These are phyloP conservation scores for Nicotiana knightiana DNA, from an alignment of 257 asterid genomes.

Conservation along the genomic window DNA sequence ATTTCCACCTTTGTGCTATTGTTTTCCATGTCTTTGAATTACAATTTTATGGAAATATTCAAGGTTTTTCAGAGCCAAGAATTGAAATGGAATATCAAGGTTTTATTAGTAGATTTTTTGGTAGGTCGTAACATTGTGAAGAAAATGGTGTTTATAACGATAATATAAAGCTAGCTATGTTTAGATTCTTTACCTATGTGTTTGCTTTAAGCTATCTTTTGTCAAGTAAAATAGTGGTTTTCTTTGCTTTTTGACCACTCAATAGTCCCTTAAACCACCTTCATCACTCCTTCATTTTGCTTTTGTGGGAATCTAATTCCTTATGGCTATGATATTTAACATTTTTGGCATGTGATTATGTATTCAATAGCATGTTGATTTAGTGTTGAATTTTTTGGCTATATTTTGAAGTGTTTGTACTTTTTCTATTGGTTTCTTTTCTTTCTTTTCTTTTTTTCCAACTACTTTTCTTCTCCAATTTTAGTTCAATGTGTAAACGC, in stretches of 20 bases:
- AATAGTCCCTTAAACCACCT: background rate
- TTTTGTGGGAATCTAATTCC: background rate
- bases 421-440: background rate
- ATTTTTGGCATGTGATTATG: background rate
- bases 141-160: slow-evolving; percentile 3
- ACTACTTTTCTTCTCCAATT: background rate
- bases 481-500: background rate
- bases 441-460: no score
- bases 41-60: background rate
- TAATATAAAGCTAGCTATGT: slow-evolving; percentile 3
- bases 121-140: slow-evolving; percentile 13
- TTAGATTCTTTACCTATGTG: slow-evolving; percentile 37
- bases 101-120: background rate
- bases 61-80: background rate
- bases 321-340: background rate
- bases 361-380: background rate
- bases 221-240: background rate
- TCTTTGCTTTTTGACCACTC: slow-evolving; percentile 43
- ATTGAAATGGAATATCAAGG: background rate
- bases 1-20: slow-evolving; percentile 37
- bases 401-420: background rate
- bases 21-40: slow-evolving; percentile 28
- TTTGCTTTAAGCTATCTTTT: slow-evolving; percentile 41
- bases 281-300: background rate
- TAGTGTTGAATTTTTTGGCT: background rate